Evolutionary conservation across 2,329 filamentous ascomycete species (phyloP).

Genomic region (Sporothrix mexicana): DNA sequence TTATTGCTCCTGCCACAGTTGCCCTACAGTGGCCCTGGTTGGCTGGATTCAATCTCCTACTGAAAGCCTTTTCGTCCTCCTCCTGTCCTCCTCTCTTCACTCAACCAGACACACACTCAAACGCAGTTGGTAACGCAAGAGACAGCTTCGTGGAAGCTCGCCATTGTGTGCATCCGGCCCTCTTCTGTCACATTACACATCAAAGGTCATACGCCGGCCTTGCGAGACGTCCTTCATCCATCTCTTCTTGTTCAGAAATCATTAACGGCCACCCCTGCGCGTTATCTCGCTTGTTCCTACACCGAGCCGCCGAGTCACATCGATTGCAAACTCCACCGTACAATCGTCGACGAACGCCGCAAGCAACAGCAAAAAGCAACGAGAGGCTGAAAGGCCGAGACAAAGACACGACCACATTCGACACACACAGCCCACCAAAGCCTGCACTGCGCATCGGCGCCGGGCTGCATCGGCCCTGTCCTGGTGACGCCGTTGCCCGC

Average conservation of each 20-base stretch:
- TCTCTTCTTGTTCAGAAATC: background rate
- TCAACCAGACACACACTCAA: background rate
- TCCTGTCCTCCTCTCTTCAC: background rate
- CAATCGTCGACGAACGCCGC: background rate
- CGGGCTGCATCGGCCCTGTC: conserved; percentile 23
- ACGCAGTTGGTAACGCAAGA: conserved; percentile 4
- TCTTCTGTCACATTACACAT: background rate
- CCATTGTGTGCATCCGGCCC: background rate
- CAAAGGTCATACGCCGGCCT: background rate
- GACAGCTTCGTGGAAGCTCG: conserved; percentile 10
- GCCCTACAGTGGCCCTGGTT: conserved; percentile 21
- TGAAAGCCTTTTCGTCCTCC: background rate
- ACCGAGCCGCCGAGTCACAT: conserved; percentile 28
- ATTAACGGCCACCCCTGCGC: background rate
- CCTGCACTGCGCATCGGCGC: conserved; percentile 16
- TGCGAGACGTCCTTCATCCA: background rate
- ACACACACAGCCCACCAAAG: background rate
- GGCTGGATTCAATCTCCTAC: background rate
- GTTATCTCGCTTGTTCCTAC: conserved; percentile 27
- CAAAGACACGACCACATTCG: background rate
- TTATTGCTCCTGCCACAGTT: background rate
- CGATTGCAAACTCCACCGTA: conserved; percentile 1
- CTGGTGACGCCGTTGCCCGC: conserved; percentile 24
- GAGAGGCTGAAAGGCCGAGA: background rate
- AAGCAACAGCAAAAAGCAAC: background rate